Evolutionary conservation across 805 yeast genomes (phyloP).

Genomic region (Candida dajiaensis): DNA sequence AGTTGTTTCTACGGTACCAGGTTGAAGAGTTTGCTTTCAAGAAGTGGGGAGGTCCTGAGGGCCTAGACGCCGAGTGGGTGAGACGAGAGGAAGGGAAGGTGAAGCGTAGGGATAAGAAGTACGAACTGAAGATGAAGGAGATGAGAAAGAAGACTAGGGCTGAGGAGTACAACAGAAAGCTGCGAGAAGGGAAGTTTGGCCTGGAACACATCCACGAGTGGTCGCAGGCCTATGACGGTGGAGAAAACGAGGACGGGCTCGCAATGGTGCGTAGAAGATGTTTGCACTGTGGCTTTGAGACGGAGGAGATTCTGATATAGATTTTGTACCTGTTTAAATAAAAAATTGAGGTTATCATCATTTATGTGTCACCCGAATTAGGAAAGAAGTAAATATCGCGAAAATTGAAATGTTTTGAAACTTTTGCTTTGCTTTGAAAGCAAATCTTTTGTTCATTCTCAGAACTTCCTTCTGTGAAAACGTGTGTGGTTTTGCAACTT

Average conservation of each 20-base stretch:
- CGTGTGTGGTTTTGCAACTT: too few species aligned
- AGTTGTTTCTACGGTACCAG: constrained; percentile 80
- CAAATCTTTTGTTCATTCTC: neutral
- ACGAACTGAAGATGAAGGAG: constrained; percentile 69
- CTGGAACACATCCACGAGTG: constrained; percentile 72
- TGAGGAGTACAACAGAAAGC: constrained; percentile 71
- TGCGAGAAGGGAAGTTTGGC: constrained; percentile 53
- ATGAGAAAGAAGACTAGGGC: constrained; percentile 93
- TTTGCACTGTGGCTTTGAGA: constrained; percentile 74
- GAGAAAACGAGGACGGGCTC: constrained; percentile 35
- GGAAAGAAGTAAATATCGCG: constrained; percentile 2
- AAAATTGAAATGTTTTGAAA: neutral
- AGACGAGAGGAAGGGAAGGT: constrained; percentile 68
- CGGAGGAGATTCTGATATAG: constrained; percentile 55
- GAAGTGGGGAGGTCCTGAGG: constrained; percentile 92
- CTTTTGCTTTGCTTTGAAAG: neutral
- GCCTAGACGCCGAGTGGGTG: constrained; percentile 89
- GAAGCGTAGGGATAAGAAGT: constrained; percentile 70
- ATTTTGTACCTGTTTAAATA: too few species aligned
- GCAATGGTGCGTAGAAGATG: constrained; percentile 55
- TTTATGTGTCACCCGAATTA: constrained; percentile 2
- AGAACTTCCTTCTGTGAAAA: neutral
- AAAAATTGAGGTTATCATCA: neutral
- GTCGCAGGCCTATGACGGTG: constrained; percentile 48
- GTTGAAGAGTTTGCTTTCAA: constrained; percentile 90